Base-by-base conservation (phyloP, 164 flowering plant genomes). In the Taxillus chinensis region DNA sequence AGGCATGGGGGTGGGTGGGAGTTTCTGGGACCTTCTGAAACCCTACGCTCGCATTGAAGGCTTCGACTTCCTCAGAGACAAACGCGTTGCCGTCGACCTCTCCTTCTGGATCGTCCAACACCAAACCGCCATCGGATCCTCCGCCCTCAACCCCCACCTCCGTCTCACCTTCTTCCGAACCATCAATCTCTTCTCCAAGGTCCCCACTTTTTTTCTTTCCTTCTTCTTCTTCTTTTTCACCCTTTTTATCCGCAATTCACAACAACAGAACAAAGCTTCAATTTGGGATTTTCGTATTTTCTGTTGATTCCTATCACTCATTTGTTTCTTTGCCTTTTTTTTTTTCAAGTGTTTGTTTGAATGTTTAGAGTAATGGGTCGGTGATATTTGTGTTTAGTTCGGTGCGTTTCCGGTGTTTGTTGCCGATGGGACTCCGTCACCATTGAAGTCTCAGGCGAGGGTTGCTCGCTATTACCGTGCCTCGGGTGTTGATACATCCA, bases 391-490 rank as follows among this genome's bases (percentile, higher is more conserved):
- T 27, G 27, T 76, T 65, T 75, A 93, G 97, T 80, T 89, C 80
- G 97, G 99, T 59, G 97, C 91, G 2, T 91, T 67, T 72, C 99
- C 97, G 4, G 90, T 95, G 5, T 91, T 95, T 70, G 85, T 95
- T 3, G 75, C 80, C 54, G 99, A 91, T 73, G 99, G 97, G 45
- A 74, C 77, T 39, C 90, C 99, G 1, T 86, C 90, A 2, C 89
- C 90, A 0, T 65, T 90, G 70, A 90, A 92, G 66, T 75, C 86
- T 39, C 74, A 52, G 64, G 96, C 90, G 27, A 82, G 96, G 73
- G 77, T 80, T 7, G 69, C 71, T 41, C 73, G 96, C 39, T 87
- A 80, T 60, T 79, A 63, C 49, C 74, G 86, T 5, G 68, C 59
- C 53, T 78, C 88, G 0, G 92, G 91, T 4, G 65, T 84, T 54